These are phyloP conservation scores for Botryosphaeria dothidea DNA, from an alignment of 2,329 filamentous ascomycete species.

Conservation along the genomic window DNA sequence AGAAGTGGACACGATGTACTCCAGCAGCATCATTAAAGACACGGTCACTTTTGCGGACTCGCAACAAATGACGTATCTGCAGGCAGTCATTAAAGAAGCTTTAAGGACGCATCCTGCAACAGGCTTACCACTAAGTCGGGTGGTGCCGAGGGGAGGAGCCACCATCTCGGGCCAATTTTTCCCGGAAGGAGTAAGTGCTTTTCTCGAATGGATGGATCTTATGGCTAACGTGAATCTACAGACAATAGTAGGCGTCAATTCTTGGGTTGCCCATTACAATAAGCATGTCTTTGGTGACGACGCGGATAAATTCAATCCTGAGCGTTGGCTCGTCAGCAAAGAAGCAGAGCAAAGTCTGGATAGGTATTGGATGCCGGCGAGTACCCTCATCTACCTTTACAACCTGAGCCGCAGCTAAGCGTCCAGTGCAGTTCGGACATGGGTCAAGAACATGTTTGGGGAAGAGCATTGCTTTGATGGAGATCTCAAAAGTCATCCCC, in stretches of 20 bases:
- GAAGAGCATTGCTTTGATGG: conserved; percentile 37
- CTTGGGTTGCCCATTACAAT: conserved; percentile 39
- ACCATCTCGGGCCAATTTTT: conserved; percentile 25
- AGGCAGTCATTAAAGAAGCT: conserved; percentile 43
- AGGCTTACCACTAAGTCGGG: conserved; percentile 25
- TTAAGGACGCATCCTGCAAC: conserved; percentile 27
- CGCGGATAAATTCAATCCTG: conserved; percentile 22
- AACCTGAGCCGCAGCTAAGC: not conserved
- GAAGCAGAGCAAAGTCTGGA: not conserved
- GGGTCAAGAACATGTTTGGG: conserved; percentile 42
- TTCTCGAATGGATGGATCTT: too few relatives aligned
- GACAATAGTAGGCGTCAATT: conserved; percentile 37
- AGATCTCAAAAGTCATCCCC: conserved; percentile 37
- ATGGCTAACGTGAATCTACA: conserved; percentile 23
- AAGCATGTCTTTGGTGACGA: conserved; percentile 39
- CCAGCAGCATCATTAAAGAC: too few relatives aligned
- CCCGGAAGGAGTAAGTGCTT: conserved; percentile 27
- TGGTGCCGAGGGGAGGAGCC: conserved; percentile 29
- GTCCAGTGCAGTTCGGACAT: conserved; percentile 39
- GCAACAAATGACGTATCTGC: conserved; percentile 29
- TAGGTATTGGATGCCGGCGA: not conserved
- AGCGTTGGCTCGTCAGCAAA: conserved; percentile 28
- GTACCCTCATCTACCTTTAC: accelerated
- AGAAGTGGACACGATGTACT: not conserved
- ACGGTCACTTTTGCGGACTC: not conserved